Evolutionary conservation across 75 land plant species (phyloP).

Genomic region (Picea sitchensis): DNA sequence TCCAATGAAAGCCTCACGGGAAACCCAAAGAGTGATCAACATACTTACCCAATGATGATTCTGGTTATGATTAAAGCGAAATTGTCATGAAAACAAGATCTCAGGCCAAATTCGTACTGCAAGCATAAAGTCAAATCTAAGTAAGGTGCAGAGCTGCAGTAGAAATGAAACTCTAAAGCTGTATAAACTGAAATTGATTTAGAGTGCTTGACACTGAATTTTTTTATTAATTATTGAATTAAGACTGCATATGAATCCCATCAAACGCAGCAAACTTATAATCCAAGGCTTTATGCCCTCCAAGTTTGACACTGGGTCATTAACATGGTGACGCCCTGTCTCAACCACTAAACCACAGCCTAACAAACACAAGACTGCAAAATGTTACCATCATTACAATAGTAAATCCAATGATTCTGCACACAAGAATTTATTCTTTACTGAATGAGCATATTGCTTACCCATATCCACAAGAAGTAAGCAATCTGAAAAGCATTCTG

Average conservation of each 20-base stretch:
- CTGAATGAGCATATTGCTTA: conserved; percentile 14
- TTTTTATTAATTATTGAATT: background rate
- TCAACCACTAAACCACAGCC: no score
- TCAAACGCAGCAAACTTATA: background rate
- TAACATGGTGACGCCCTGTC: no score
- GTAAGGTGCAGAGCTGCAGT: no score
- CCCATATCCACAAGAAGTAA: conserved; percentile 90
- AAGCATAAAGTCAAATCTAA: background rate
- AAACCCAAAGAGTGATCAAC: background rate
- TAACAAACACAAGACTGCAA: no score
- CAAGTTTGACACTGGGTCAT: no score
- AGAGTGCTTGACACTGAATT: background rate
- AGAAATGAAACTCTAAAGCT: background rate
- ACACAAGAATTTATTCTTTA: no score
- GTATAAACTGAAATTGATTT: background rate
- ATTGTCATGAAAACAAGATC: conserved; percentile 44
- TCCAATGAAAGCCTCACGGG: background rate
- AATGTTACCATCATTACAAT: no score
- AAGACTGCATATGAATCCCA: background rate
- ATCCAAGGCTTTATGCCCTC: no score
- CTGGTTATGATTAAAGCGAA: conserved; percentile 17
- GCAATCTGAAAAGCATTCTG: conserved; percentile 92
- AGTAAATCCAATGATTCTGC: no score
- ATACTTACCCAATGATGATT: conserved; percentile 43
- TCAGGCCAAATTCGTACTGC: conserved; percentile 51